Base-by-base conservation (phyloP, 176 grass and related monocot species). In the Oryza australiensis region DNA sequence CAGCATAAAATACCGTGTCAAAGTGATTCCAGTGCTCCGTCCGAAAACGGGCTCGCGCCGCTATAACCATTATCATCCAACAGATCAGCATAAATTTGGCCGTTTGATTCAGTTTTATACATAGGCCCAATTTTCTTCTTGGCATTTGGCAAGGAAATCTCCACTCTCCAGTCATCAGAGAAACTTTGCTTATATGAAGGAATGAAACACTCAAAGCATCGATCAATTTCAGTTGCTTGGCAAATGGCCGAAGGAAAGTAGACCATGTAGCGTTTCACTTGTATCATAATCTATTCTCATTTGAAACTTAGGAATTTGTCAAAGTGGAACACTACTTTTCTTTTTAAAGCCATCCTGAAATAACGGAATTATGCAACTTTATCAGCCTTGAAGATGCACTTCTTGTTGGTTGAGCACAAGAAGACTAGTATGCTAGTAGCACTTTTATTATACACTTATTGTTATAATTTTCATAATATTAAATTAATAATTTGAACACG, bases 261-360 rank as follows among this genome's bases (percentile, higher is more conserved):
- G 73, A 68, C 33, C 62, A 14, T 66, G 22, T 24, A 66, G 71
- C 5, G 15, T 73, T 53, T 79, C 37, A 51, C 80, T 86, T 86
- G 79, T 69, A 83, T 74, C 48, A 40, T 63, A 90, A 90, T 86
- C 24, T 70, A 68, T 78, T 79, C 68, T 69, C 23, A 13, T 69
- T 48, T 79, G 68, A 74, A 83, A 86, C 79, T 86, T 90, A 62
- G 26, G 48, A 90, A 68, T 79, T 86, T 86, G 24, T 90, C 84
- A 86, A 69, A 86, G 79, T 73, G 62, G 62, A 73, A 68, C 32
- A 68, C 84, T 10, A 70, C 49, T 86, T 90, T 78, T 60, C 45
- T 62, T 73, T 90, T 53, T 81, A 86, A 86, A 79, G 74, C 60
- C 79, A 38, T 10, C 73, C 18, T 78, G 26, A 86, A 51, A 73